Evolutionary conservation across 441 rosid genomes (phyloP), one percentile per base, ranked within the genome.

Genomic region (Erodium texanum): DNA sequence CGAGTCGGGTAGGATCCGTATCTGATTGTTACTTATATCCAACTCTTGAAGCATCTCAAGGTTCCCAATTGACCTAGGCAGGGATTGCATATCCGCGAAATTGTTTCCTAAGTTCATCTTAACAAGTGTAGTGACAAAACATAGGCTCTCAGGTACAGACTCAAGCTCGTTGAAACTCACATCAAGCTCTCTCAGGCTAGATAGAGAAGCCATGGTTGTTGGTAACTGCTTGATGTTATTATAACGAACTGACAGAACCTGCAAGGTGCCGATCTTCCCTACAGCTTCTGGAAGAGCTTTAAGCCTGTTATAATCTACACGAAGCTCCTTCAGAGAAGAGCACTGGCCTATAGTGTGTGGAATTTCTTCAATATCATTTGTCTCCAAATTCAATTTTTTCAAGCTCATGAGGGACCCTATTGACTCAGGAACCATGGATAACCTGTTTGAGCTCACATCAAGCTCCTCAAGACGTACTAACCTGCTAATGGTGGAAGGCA

Each of bases 281-380:
- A 88, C 87, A 52, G 99, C 99, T 84, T 88, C 99, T 0, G 99
- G 99, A 58, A 93, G 97, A 74, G 97, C 97, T 77, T 89, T 93
- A 63, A 93, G 87, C 69, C 89, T 82, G 78, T 93, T 93, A 77
- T 93, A 93, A 76, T 91, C 96, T 2, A 84, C 96, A 66, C 66
- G 85, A 41, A 93, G 90, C 82, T 86, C 97, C 77, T 64, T 80
- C 23, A 93, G 79, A 0, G 85, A 83, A 67, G 89, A 70, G 77
- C 99, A 93, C 22, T 74, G 80, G 19, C 90, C 90, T 36, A 93
- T 87, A 5, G 84, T 74, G 74, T 86, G 90, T 0, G 99, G 96
- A 70, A 93, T 76, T 75, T 93, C 99, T 73, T 88, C 96, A 15
- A 93, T 82, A 66, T 89, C 82, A 66, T 93, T 91, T 0, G 96